Evolutionary conservation across 2,329 filamentous ascomycete species (phyloP).

Genomic region (Dothideomycetes sp.): DNA sequence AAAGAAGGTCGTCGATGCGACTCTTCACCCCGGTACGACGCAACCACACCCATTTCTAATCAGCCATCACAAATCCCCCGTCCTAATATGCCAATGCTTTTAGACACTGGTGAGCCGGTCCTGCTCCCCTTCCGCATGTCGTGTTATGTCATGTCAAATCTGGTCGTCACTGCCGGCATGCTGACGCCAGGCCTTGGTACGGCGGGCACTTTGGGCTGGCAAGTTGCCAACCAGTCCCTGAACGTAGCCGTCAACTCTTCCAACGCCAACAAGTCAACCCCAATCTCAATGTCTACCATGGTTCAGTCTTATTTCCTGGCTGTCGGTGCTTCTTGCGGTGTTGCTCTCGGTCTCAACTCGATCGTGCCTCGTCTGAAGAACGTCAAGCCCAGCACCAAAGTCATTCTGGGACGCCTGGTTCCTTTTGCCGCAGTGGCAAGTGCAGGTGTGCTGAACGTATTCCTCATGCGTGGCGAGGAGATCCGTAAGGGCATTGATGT

Average conservation of each 20-base stretch:
- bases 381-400: conserved; percentile 64
- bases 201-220: conserved; percentile 82
- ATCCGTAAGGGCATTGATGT: conserved; percentile 89
- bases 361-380: conserved; percentile 75
- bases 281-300: conserved; percentile 70
- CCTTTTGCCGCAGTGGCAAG: conserved; percentile 92
- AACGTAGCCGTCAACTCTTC: conserved; percentile 97
- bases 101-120: conserved; percentile 87
- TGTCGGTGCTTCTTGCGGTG: conserved; percentile 85
- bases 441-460: conserved; percentile 87
- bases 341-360: conserved; percentile 84
- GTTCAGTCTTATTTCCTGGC: conserved; percentile 85
- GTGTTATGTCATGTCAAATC: conserved; percentile 82
- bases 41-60: no score
- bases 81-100: background rate
- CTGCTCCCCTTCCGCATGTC: conserved; percentile 97
- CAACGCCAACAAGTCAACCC: conserved; percentile 96
- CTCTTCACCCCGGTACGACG: conserved; percentile 78
- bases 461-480: conserved; percentile 95
- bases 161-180: conserved; percentile 95
- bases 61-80: background rate
- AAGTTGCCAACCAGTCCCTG: conserved; percentile 91
- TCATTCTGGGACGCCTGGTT: conserved; percentile 75
- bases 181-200: conserved; percentile 81
- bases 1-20: conserved; percentile 96